Percentiles rank a stretch among this genome's conserved stretches.
phyloP scores from a whole-genome alignment of 225 moss, liverwort and hornwort species.

The Takakia lepidozioides region DNA sequence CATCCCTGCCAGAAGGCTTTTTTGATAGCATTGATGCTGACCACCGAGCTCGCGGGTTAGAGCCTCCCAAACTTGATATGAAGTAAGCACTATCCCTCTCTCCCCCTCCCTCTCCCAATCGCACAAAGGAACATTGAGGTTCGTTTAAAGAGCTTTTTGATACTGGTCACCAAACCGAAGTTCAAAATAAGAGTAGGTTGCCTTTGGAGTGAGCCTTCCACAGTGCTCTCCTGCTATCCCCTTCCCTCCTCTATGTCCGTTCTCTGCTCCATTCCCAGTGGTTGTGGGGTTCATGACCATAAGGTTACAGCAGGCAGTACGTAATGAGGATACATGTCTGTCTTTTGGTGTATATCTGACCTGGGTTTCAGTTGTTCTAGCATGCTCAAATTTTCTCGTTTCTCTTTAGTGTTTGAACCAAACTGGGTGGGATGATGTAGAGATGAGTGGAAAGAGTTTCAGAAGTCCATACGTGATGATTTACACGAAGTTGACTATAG shows the following conservation, averaged over 20 bases:
- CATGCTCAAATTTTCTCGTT: neutral
- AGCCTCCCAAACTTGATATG: constrained; percentile 77
- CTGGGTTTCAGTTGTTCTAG: neutral
- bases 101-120: too few relatives aligned
- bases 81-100: constrained; percentile 35
- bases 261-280: neutral
- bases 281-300: too few relatives aligned
- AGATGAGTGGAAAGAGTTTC: constrained; percentile 88
- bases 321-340: too few relatives aligned
- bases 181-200: too few relatives aligned
- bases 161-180: too few relatives aligned
- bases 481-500: constrained; percentile 66
- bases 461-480: constrained; percentile 81
- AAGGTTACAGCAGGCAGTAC: too few relatives aligned
- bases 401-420: neutral
- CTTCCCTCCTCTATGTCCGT: neutral
- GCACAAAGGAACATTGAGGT: too few relatives aligned
- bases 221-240: neutral
- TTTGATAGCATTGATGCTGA: constrained; percentile 92
- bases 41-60: constrained; percentile 85
- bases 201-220: too few relatives aligned
- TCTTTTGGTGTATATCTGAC: neutral
- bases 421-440: constrained; percentile 17
- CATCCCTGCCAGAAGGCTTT: constrained; percentile 79
- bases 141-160: too few relatives aligned